Percentiles rank a stretch among this genome's conserved stretches.
Conservation (phyloP, 1,284 basidiomycete species). For the Chalciporus sp. region DNA sequence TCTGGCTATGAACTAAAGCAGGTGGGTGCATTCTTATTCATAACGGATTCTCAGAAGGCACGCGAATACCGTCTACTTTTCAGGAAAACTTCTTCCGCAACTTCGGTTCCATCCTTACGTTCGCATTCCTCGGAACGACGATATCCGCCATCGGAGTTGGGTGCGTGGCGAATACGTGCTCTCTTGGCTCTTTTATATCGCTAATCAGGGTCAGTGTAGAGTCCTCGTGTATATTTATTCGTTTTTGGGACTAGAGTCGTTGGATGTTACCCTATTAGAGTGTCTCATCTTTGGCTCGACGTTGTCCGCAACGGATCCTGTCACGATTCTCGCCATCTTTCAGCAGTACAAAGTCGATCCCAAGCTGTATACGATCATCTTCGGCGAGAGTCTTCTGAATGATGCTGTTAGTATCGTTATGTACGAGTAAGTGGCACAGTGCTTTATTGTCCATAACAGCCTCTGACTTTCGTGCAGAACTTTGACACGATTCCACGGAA, state of each 20-base stretch:
- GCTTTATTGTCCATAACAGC: neutral
- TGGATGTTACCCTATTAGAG: conserved; percentile 83
- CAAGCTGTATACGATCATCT: conserved; percentile 97
- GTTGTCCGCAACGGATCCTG: conserved; percentile 95
- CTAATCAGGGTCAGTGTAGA: conserved; percentile 61
- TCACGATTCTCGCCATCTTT: conserved; percentile 98
- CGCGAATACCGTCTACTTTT: neutral
- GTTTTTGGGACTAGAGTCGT: conserved; percentile 85
- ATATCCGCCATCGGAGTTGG: conserved; percentile 96
- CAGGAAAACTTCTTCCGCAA: conserved; percentile 98
- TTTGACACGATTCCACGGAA: conserved; percentile 88
- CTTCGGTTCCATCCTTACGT: conserved; percentile 95
- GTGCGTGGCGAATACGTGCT: conserved; percentile 50
- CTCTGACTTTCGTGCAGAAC: conserved; percentile 57
- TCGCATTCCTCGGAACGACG: conserved; percentile 96
- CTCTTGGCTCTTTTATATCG: conserved; percentile 9
- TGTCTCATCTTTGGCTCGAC: conserved; percentile 97
- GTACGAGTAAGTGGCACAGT: conserved; percentile 85
- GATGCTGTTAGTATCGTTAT: conserved; percentile 99
- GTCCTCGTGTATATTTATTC: conserved; percentile 96
- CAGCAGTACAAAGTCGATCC: conserved; percentile 99
- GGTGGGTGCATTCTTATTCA: conserved; percentile 44
- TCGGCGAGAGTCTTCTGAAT: conserved; percentile 96
- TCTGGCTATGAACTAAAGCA: conserved; percentile 98
- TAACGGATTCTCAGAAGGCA: neutral